phyloP scores from a whole-genome alignment of 768 basidiomycete species.

The Tulasnella sp. region DNA sequence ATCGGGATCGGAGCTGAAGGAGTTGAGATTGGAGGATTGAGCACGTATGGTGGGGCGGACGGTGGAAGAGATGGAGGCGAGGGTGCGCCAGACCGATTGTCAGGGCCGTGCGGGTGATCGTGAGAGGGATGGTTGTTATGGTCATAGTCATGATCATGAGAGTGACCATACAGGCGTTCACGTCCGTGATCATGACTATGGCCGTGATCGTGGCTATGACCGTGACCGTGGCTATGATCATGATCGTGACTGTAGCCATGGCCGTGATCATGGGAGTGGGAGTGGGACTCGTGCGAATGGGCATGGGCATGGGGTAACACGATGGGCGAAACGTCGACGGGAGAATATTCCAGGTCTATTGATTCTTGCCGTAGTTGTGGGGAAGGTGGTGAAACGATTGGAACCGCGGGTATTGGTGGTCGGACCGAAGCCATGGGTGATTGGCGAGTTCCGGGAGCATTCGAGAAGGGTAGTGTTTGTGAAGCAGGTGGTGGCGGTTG shows the following conservation, averaged over 20 bases:
- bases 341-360: neutral
- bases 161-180: slow-evolving; percentile 11
- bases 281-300: too few species aligned
- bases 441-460: neutral
- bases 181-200: neutral
- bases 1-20: neutral
- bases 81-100: neutral
- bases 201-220: neutral
- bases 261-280: neutral
- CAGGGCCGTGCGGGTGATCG: neutral
- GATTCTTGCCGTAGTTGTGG: neutral
- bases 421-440: too few species aligned
- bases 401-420: neutral
- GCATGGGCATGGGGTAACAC: neutral
- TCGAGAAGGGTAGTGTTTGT: too few species aligned
- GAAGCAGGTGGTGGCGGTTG: neutral
- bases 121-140: slow-evolving; percentile 6
- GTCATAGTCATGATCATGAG: slow-evolving; percentile 14
- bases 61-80: neutral
- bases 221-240: neutral
- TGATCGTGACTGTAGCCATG: neutral
- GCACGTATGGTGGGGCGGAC: neutral
- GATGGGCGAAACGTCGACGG: neutral
- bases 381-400: neutral
- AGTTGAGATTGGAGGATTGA: neutral